Evolutionary conservation across 306 rosid species (phyloP).

Genomic region (Casuarina glauca): DNA sequence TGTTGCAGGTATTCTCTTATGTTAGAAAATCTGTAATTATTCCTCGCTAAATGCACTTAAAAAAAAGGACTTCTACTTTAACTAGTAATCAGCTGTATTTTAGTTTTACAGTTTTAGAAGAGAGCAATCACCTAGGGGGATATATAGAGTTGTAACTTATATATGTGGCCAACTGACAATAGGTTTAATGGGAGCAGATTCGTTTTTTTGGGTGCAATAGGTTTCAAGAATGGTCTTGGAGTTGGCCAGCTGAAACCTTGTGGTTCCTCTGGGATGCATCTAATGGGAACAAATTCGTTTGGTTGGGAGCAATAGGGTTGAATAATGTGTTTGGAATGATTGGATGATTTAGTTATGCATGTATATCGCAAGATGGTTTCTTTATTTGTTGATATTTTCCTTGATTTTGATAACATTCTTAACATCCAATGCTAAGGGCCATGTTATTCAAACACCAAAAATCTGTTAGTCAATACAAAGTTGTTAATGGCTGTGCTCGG

Average conservation of each 20-base stretch:
- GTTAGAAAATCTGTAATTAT: slow-evolving; percentile 7
- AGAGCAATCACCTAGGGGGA: background rate
- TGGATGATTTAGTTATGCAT: background rate
- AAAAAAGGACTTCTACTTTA: background rate
- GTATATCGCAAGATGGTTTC: background rate
- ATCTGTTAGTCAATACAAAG: background rate
- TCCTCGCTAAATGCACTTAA: slow-evolving; percentile 1
- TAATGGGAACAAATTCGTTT: background rate
- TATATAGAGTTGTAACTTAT: background rate
- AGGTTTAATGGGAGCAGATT: too few relatives aligned
- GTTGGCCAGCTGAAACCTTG: background rate
- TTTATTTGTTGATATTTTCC: background rate
- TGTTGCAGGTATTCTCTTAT: slow-evolving; percentile 60
- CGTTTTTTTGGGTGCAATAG: too few relatives aligned
- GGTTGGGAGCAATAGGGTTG: background rate
- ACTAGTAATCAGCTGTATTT: background rate
- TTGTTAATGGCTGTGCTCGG: background rate
- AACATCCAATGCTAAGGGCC: background rate
- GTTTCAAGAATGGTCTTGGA: too few relatives aligned
- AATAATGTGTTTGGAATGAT: background rate
- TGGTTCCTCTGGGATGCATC: background rate
- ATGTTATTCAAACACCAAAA: background rate
- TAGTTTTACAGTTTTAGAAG: background rate
- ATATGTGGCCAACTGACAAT: too few relatives aligned
- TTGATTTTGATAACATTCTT: background rate